These are phyloP conservation scores for Colletotrichum karsti DNA, from an alignment of 2,329 filamentous ascomycete genomes.

Conservation along the genomic window DNA sequence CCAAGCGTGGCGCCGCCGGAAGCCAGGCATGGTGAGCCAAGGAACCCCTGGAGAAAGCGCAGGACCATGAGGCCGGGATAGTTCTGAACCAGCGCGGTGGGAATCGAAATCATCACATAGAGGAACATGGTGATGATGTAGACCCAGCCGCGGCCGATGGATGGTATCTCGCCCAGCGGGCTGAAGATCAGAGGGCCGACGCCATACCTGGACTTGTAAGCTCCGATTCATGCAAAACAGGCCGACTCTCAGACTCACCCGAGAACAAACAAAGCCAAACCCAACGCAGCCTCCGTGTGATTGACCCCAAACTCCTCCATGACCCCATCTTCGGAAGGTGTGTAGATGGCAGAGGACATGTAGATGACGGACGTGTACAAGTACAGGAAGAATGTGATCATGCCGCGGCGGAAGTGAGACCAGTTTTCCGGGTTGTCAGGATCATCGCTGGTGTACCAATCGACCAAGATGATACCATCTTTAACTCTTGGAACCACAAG, in stretches of 20 bases:
- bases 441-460: conserved; percentile 57
- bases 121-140: conserved; percentile 66
- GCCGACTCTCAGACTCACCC: too few species aligned
- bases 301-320: conserved; percentile 58
- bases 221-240: too few species aligned
- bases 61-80: conserved; percentile 61
- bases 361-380: conserved; percentile 61
- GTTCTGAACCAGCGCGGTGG: conserved; percentile 60
- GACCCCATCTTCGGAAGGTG: conserved; percentile 46
- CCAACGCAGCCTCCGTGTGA: conserved; percentile 56
- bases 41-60: conserved; percentile 61
- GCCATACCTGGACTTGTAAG: too few species aligned
- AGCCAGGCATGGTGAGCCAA: conserved; percentile 38
- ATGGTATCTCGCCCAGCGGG: conserved; percentile 65
- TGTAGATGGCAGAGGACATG: conserved; percentile 49
- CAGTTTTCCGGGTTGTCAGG: conserved; percentile 61
- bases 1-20: conserved; percentile 37
- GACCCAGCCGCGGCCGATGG: conserved; percentile 64
- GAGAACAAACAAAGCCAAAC: conserved; percentile 65
- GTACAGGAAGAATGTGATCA: conserved; percentile 48
- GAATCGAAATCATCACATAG: conserved; percentile 64
- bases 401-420: conserved; percentile 44
- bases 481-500: too few species aligned
- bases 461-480: conserved; percentile 30
- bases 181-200: conserved; percentile 61